Percentiles rank a stretch among this genome's conserved stretches.
Evolutionary conservation across 306 rosid species (phyloP).

Genomic region (Ochetophila trinervis): DNA sequence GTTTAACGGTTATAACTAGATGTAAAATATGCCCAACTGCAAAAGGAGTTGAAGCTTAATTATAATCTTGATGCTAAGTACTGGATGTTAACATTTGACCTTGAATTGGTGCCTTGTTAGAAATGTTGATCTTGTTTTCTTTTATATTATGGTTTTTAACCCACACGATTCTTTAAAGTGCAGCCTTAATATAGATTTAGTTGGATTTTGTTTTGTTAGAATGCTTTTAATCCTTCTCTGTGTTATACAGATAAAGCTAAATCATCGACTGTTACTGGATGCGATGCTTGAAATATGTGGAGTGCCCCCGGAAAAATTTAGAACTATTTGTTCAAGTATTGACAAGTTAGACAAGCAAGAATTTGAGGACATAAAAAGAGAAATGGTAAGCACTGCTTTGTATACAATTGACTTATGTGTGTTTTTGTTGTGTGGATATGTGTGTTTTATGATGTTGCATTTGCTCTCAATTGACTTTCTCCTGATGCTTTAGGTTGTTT

Average conservation of each 20-base stretch:
- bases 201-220: background rate
- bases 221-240: conserved; percentile 11
- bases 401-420: too few species aligned
- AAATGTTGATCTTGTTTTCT: too few species aligned
- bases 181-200: too few species aligned
- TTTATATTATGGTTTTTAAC: too few species aligned
- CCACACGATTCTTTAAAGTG: too few species aligned
- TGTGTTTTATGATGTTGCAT: background rate
- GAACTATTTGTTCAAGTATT: conserved; percentile 93
- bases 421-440: background rate
- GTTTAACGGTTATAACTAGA: too few species aligned
- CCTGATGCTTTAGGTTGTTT: background rate
- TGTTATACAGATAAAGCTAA: conserved; percentile 75
- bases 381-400: conserved; percentile 60
- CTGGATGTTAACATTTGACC: too few species aligned
- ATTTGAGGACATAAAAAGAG: conserved; percentile 75
- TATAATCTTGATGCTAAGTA: too few species aligned
- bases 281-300: conserved; percentile 96
- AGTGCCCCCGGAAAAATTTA: conserved; percentile 83
- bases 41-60: too few species aligned
- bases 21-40: too few species aligned
- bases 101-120: too few species aligned
- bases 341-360: conserved; percentile 94
- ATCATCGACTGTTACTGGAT: conserved; percentile 79
- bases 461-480: background rate